Evolutionary conservation across 495 filamentous ascomycete species (phyloP).

Genomic region (Bathelium albidoporum): DNA sequence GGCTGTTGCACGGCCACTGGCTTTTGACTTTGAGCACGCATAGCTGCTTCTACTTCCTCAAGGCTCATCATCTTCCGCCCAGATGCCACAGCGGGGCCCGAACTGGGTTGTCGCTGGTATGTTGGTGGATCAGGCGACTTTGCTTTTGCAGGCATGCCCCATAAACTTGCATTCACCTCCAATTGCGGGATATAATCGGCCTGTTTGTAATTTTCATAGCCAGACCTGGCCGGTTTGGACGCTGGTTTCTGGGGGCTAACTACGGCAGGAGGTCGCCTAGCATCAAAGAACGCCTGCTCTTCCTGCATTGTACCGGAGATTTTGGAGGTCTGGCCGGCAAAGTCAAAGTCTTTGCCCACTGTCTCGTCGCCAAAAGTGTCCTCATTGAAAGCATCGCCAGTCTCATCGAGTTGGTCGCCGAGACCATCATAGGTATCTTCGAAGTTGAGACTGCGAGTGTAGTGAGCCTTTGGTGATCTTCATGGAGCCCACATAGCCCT

Average conservation of each 20-base stretch:
- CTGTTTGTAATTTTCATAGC: slow-evolving; percentile 81
- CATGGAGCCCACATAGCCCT: not conserved
- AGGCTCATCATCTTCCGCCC: slow-evolving; percentile 81
- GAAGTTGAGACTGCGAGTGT: slow-evolving; percentile 60
- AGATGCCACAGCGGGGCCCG: slow-evolving; percentile 12
- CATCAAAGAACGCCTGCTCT: slow-evolving; percentile 67
- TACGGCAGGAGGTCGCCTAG: slow-evolving; percentile 22
- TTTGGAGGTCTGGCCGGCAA: slow-evolving; percentile 82
- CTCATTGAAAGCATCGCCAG: slow-evolving; percentile 91
- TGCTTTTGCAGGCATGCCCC: slow-evolving; percentile 65
- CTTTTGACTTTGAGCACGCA: slow-evolving; percentile 59
- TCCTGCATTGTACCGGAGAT: slow-evolving; percentile 76
- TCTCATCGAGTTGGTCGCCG: slow-evolving; percentile 83
- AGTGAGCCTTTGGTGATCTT: not conserved
- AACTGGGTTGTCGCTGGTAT: slow-evolving; percentile 23
- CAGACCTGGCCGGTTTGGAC: slow-evolving; percentile 54
- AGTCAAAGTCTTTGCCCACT: slow-evolving; percentile 88
- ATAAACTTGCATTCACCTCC: slow-evolving; percentile 85
- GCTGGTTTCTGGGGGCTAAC: slow-evolving; percentile 35
- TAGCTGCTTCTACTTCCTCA: slow-evolving; percentile 92
- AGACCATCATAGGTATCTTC: slow-evolving; percentile 98
- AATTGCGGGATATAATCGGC: slow-evolving; percentile 70
- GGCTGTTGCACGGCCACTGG: slow-evolving; percentile 25
- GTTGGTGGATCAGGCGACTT: slow-evolving; percentile 13
- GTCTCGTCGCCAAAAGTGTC: slow-evolving; percentile 76